Conservation (phyloP, 345 rosid species). For the Murraya paniculata region DNA sequence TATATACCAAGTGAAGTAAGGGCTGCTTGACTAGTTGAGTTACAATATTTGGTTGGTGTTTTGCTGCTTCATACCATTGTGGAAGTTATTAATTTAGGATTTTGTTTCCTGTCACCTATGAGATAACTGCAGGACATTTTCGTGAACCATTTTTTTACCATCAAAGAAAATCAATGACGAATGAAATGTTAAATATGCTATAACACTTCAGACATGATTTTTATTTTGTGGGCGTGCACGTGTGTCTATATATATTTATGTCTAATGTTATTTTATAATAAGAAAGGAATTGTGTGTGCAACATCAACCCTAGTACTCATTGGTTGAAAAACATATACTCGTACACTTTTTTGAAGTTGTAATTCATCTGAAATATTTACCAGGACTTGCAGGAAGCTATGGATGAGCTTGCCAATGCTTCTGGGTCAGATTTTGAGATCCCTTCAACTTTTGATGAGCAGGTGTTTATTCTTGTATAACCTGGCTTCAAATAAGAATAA, state of each 20-base stretch:
- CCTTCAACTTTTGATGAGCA: constrained; percentile 47
- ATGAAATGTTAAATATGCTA: not conserved
- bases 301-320: not conserved
- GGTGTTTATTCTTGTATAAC: constrained; percentile 27
- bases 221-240: no score
- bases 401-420: constrained; percentile 41
- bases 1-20: no score
- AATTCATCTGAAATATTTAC: not conserved
- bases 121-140: not conserved
- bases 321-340: not conserved
- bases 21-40: not conserved
- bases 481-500: constrained; percentile 19
- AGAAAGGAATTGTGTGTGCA: not conserved
- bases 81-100: not conserved
- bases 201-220: not conserved
- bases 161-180: not conserved
- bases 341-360: not conserved
- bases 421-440: constrained; percentile 52
- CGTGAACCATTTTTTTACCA: not conserved
- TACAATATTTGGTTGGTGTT: not conserved
- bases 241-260: not conserved
- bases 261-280: not conserved
- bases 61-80: not conserved
- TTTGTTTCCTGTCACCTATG: not conserved
- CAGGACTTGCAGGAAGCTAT: constrained; percentile 46